Evolutionary conservation across 176 grass and related monocot species (phyloP), one percentile per base, ranked within the genome.

Genomic region (Neostapfia colusana): DNA sequence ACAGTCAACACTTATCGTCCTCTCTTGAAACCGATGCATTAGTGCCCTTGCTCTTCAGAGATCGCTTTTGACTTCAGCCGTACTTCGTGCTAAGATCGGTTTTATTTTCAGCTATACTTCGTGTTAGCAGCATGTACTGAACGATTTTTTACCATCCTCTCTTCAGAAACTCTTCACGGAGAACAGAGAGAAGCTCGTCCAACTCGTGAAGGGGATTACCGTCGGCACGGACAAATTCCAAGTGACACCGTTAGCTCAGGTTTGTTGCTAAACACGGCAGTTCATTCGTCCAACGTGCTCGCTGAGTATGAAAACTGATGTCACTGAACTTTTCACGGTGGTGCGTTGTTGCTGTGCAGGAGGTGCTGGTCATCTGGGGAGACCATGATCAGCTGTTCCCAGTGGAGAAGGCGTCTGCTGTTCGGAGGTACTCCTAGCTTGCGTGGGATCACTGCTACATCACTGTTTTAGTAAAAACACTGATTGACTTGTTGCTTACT

Each of bases 321-420:
- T 53, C 40, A 54, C 54, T 62, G 45, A 57, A 50, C 7, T n/a
- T 55, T 48, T 38, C 20, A 16, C 23, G 49, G 10, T 31, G 37
- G 31, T 2, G 4, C 37, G 25, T 60, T 36, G 67, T 53, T 36
- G 67, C 14, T 50, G n/a, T 72, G 51, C 44, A 93, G 93, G 82
- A 97, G 58, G 90, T 97, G 78, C 10, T 92, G 13, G 82, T 92
- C 36, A 24, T 97, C 1, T 97, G 93, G 93, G 89, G 93, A 88
- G 89, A 90, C 67, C 61, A 92, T 4, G 93, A 96, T 35, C 89
- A 88, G 45, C 37, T 96, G 48, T 90, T 96, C 73, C 89, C 82
- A 5, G 8, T 92, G 8, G 89, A 83, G 13, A 97, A 92, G 73
- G 93, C 89, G 21, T 84, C 41, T 20, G 63, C 72, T 36, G 72